These are phyloP conservation scores for Fusarium pseudograminearum DNA, from an alignment of 2,329 filamentous ascomycete genomes.

Conservation along the genomic window DNA sequence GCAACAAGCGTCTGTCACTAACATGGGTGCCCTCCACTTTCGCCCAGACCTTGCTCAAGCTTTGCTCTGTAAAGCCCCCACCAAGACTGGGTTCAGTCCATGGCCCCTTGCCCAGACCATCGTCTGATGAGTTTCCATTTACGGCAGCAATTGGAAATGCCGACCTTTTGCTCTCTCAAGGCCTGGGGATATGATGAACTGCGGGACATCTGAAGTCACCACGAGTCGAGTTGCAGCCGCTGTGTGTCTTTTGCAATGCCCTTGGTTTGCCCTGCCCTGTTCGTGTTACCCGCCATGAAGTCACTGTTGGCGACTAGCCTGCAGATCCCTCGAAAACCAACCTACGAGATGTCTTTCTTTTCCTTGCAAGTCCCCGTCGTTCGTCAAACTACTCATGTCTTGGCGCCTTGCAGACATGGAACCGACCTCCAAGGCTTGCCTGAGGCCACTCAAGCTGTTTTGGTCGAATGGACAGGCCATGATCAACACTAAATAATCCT, in stretches of 20 bases:
- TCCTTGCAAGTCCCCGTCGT: slow-evolving; percentile 36
- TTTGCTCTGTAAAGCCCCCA: slow-evolving; percentile 12
- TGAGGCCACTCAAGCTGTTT: slow-evolving; percentile 24
- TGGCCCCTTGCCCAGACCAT: slow-evolving; percentile 21
- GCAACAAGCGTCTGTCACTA: slow-evolving; percentile 35
- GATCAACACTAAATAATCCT: not conserved
- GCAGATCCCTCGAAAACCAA: slow-evolving; percentile 30
- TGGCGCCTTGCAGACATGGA: slow-evolving; percentile 17
- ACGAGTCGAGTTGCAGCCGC: not conserved
- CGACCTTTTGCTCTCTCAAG: not conserved
- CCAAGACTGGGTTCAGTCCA: slow-evolving; percentile 36
- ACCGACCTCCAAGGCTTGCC: slow-evolving; percentile 19
- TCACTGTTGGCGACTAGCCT: slow-evolving; percentile 26
- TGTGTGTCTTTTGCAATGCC: not conserved
- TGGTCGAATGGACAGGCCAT: not conserved
- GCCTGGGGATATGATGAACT: not conserved
- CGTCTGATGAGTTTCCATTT: slow-evolving; percentile 30
- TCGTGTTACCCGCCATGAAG: slow-evolving; percentile 34
- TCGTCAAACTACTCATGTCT: slow-evolving; percentile 22
- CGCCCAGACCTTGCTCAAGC: slow-evolving; percentile 37
- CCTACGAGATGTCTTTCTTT: slow-evolving; percentile 22
- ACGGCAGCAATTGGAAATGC: slow-evolving; percentile 20
- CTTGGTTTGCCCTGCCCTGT: slow-evolving; percentile 11
- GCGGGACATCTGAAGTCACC: slow-evolving; percentile 2
- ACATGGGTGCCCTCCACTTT: slow-evolving; percentile 39